phyloP scores from a whole-genome alignment of 371 early-diverging fungal species.

The Sporodiniella umbellata region DNA sequence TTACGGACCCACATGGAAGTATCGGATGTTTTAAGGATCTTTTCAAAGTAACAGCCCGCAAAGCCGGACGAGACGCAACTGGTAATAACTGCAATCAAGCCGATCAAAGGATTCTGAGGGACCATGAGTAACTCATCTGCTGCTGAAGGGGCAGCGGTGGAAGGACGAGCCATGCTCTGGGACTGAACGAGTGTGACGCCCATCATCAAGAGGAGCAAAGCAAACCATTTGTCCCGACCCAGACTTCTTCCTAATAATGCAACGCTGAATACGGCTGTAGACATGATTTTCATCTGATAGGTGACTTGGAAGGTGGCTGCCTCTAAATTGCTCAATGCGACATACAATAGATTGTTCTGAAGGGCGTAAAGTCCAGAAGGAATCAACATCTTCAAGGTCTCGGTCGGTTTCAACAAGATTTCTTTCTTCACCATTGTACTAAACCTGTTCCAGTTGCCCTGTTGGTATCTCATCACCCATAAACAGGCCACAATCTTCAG shows the following conservation, averaged over 20 bases:
- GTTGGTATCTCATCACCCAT: slow-evolving; percentile 32
- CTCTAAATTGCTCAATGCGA: slow-evolving; percentile 82
- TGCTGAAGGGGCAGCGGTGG: slow-evolving; percentile 9
- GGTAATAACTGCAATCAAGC: slow-evolving; percentile 58
- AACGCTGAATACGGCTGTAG: slow-evolving; percentile 91
- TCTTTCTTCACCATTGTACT: slow-evolving; percentile 43
- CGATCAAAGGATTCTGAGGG: slow-evolving; percentile 52
- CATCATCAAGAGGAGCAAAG: slow-evolving; percentile 79
- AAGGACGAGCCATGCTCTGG: slow-evolving; percentile 34
- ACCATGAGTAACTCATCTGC: slow-evolving; percentile 22
- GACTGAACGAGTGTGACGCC: slow-evolving; percentile 90
- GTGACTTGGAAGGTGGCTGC: slow-evolving; percentile 95
- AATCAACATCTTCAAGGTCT: slow-evolving; percentile 65
- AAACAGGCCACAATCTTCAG: slow-evolving; percentile 50
- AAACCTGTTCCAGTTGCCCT: slow-evolving; percentile 20
- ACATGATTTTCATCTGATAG: slow-evolving; percentile 94
- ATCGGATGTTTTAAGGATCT: slow-evolving; percentile 59
- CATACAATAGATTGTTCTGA: slow-evolving; percentile 92
- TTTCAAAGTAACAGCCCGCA: slow-evolving; percentile 73
- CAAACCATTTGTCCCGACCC: slow-evolving; percentile 70
- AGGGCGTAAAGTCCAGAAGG: slow-evolving; percentile 91
- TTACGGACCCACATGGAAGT: slow-evolving; percentile 81
- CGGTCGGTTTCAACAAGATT: slow-evolving; percentile 49
- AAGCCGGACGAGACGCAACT: slow-evolving; percentile 69
- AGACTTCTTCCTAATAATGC: slow-evolving; percentile 68